Evolutionary conservation across 306 rosid species (phyloP), one percentile per base, ranked within the genome.

Genomic region (Lagenaria siceraria): DNA sequence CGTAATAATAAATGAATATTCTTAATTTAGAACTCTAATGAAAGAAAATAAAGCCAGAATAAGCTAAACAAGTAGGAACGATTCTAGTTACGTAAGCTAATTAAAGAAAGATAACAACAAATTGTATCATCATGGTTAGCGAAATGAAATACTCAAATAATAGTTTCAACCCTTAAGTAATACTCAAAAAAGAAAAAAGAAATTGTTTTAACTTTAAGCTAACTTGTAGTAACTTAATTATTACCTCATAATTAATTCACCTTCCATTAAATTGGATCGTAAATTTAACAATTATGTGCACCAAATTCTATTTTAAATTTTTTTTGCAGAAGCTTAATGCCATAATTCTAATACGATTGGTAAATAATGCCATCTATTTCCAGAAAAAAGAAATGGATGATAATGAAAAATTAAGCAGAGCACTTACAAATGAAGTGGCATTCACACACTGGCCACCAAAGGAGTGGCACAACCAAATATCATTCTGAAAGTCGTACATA

Each of bases 391-490:
- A 60, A 27, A 24, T 24, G 19, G 27, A 22, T 68, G 18, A 12
- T 68, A 5, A 46, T 18, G 62, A 21, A 59, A 4, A 58, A 54
- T 65, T 66, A 19, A 79, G 77, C 14, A 65, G 58, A 52, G 71
- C 78, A 84, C 98, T 95, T 92, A 95, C 98, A 79, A 95, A 95
- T 77, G 98, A 84, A 59, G 97, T 95, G 82, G 79, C 36, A 83
- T 89, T 83, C 84, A 55, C 79, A 78, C 98, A 95, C 80, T 81
- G 58, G 79, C 96, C 93, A 70, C 18, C 63, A 35, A 76, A 22
- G 1, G 97, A 95, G 89, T 95, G 97, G 59, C 98, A 95, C 59
- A 95, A 78, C 97, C 98, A 92, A 8, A 95, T 76, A 70, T 87
- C 96, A 43, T 88, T 88, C 33, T 10, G 38, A 61, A 90, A 95